Conservation (phyloP, 1,139 yeast species). For the Blastobotrys ciferrii region DNA sequence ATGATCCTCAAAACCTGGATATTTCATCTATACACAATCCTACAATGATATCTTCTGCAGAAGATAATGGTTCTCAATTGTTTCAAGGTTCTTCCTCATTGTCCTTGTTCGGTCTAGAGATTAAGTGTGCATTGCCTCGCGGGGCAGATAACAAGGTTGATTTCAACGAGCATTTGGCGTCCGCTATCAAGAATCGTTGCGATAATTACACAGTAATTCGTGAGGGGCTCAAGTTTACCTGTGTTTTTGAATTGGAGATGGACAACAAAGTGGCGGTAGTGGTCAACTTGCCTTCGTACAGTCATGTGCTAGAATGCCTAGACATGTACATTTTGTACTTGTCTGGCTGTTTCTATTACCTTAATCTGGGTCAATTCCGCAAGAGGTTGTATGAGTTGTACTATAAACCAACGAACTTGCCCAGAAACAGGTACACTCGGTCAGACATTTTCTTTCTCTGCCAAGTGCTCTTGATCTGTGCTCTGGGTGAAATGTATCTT, state of each 20-base stretch:
- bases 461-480: constrained; percentile 69
- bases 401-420: constrained; percentile 7
- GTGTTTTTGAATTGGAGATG: constrained; percentile 1
- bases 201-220: constrained; percentile 14
- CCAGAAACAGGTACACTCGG: constrained; percentile 17
- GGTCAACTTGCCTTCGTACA: constrained; percentile 61
- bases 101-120: constrained; percentile 25
- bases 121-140: constrained; percentile 22
- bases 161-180: constrained; percentile 13
- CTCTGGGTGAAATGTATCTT: constrained; percentile 77
- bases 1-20: neutral
- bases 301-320: constrained; percentile 70
- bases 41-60: neutral
- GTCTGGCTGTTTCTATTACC: constrained; percentile 83
- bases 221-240: constrained; percentile 12
- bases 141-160: constrained; percentile 21
- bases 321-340: constrained; percentile 76
- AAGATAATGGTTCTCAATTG: neutral
- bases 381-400: constrained; percentile 21
- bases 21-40: neutral
- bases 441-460: constrained; percentile 59
- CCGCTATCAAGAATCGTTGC: constrained; percentile 5
- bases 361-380: constrained; percentile 60
- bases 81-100: constrained; percentile 23
- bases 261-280: constrained; percentile 4